These are phyloP conservation scores for Uncinocarpus reesii DNA, from an alignment of 2,329 filamentous ascomycete species.

Conservation along the genomic window DNA sequence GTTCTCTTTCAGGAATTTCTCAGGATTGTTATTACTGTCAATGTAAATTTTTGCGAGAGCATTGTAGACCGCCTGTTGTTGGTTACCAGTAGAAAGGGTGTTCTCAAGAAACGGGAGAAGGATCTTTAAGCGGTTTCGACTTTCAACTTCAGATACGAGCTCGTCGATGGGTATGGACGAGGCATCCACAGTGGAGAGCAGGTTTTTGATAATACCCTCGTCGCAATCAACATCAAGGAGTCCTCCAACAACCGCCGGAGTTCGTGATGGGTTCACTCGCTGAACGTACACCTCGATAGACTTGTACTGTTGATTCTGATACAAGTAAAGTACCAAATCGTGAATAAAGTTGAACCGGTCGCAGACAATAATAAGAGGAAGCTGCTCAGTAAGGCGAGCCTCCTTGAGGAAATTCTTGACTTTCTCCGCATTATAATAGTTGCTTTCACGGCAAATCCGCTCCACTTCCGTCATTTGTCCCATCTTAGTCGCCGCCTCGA, in stretches of 20 bases:
- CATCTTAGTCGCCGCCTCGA: conserved; percentile 91
- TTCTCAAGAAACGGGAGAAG: conserved; percentile 91
- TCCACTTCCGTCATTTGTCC: conserved; percentile 92
- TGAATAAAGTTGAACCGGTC: conserved; percentile 99
- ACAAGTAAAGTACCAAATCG: conserved; percentile 88
- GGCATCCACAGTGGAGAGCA: conserved; percentile 75
- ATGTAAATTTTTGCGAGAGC: conserved; percentile 99
- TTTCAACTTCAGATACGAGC: conserved; percentile 88
- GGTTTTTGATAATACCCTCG: conserved; percentile 86
- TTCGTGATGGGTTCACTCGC: conserved; percentile 82
- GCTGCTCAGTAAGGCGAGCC: conserved; percentile 78
- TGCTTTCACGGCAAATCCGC: conserved; percentile 91
- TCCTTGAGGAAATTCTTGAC: conserved; percentile 99
- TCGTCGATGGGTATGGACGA: conserved; percentile 85
- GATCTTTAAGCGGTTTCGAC: conserved; percentile 87
- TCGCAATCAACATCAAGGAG: conserved; percentile 95
- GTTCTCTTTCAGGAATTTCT: conserved; percentile 95
- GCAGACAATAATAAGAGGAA: conserved; percentile 95
- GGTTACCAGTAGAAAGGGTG: conserved; percentile 77
- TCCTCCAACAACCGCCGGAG: conserved; percentile 85
- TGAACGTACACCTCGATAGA: conserved; percentile 98
- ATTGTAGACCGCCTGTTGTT: conserved; percentile 94
- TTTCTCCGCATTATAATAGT: conserved; percentile 81
- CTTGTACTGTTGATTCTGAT: conserved; percentile 98
- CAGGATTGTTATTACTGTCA: conserved; percentile 94